Conservation (phyloP, 2,329 filamentous ascomycete species). For the Scedosporium apiospermum region DNA sequence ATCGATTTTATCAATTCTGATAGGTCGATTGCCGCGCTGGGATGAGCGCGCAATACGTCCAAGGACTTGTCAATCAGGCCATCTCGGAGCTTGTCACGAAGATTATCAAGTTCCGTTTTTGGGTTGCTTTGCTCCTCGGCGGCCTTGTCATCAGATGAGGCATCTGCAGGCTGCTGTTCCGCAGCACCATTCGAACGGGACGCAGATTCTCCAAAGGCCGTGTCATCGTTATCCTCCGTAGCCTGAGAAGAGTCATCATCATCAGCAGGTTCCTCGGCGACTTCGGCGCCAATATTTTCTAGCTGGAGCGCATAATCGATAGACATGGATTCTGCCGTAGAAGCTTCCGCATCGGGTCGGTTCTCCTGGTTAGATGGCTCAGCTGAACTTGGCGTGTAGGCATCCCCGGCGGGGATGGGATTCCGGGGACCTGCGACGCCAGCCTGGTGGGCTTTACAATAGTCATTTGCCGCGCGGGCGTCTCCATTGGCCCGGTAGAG, state of each 20-base stretch:
- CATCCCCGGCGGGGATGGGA: conserved; percentile 56
- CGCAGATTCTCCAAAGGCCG: conserved; percentile 7
- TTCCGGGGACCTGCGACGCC: conserved; percentile 52
- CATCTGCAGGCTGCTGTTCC: conserved; percentile 13
- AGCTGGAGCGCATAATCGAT: conserved; percentile 17
- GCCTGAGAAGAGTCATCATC: conserved; percentile 11
- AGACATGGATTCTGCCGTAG: conserved; percentile 20
- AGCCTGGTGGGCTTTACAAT: conserved; percentile 57
- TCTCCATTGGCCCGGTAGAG: conserved; percentile 73
- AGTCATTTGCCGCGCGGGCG: conserved; percentile 53
- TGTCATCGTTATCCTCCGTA: conserved; percentile 9
- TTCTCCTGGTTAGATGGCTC: conserved; percentile 7
- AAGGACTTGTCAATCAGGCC: conserved; percentile 83
- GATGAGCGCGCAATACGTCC: conserved; percentile 80
- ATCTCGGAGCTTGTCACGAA: conserved; percentile 61
- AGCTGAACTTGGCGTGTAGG: conserved; percentile 22
- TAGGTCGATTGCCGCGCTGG: conserved; percentile 82
- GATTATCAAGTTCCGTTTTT: conserved; percentile 69
- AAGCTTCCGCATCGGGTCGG: not conserved
- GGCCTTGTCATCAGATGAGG: conserved; percentile 3
- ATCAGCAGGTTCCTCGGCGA: conserved; percentile 15
- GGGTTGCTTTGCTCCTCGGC: conserved; percentile 30
- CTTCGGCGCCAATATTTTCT: conserved; percentile 1
- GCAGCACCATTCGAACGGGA: conserved; percentile 14
- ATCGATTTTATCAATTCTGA: conserved; percentile 76